Evolutionary conservation across 1,284 basidiomycete genomes (phyloP).

Genomic region (Phlebopus sp.): DNA sequence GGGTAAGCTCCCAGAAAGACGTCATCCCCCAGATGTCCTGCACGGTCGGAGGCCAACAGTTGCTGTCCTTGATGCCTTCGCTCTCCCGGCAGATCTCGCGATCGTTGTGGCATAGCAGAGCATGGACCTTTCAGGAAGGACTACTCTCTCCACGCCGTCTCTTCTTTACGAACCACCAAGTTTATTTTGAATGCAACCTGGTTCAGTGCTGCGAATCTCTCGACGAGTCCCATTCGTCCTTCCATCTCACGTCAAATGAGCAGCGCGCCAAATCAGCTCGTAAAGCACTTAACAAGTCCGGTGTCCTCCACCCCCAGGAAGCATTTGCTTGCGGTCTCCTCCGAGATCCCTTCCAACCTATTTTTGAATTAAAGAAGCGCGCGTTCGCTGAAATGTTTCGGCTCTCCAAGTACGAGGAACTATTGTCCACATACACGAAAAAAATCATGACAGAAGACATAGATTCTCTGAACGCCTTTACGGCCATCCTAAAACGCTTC

Average conservation of each 20-base stretch:
- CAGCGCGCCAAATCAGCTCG: background rate
- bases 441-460: slow-evolving; percentile 8
- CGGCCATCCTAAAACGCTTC: slow-evolving; percentile 10
- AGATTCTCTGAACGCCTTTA: slow-evolving; percentile 15
- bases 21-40: background rate
- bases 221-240: slow-evolving; percentile 13
- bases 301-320: background rate
- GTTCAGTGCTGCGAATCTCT: slow-evolving; percentile 22
- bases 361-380: background rate
- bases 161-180: slow-evolving; percentile 18
- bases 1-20: background rate
- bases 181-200: slow-evolving; percentile 18
- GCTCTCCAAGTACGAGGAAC: slow-evolving; percentile 4
- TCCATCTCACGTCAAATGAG: slow-evolving; percentile 10
- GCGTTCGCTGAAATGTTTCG: slow-evolving; percentile 1
- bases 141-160: slow-evolving; percentile 21
- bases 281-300: no score
- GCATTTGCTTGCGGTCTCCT: slow-evolving; percentile 9
- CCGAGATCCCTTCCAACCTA: slow-evolving; percentile 10
- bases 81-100: slow-evolving; percentile 5
- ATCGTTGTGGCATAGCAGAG: slow-evolving; percentile 19
- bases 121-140: slow-evolving; percentile 25
- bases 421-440: slow-evolving; percentile 7
- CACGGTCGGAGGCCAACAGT: slow-evolving; percentile 12
- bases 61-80: slow-evolving; percentile 14